phyloP scores from a whole-genome alignment of 371 early-diverging fungal species.

The Rhizopus stolonifer region DNA sequence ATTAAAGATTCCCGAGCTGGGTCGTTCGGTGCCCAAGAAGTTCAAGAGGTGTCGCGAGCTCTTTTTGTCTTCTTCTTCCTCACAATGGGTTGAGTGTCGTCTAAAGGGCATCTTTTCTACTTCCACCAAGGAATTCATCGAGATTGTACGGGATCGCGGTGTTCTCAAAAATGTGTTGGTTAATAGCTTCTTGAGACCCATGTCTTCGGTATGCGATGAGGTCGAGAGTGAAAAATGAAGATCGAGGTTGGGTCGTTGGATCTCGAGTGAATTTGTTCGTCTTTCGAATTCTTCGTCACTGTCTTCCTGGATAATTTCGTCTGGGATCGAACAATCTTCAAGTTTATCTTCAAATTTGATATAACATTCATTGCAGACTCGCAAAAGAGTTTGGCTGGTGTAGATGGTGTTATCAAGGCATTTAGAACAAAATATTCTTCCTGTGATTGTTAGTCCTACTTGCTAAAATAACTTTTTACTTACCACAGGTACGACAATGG shows the following conservation, averaged over 20 bases:
- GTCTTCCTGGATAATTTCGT: conserved; percentile 6
- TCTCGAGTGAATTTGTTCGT: conserved; percentile 18
- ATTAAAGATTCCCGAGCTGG: conserved; percentile 23
- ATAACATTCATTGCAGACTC: conserved; percentile 27
- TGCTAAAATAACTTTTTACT: background rate
- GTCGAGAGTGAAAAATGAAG: conserved; percentile 23
- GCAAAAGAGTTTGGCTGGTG: conserved; percentile 13
- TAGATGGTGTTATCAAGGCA: conserved; percentile 21
- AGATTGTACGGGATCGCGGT: conserved; percentile 60
- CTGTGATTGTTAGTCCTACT: background rate
- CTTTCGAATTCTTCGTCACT: conserved; percentile 27
- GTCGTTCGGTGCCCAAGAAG: conserved; percentile 30
- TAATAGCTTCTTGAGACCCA: conserved; percentile 33
- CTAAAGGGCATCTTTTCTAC: conserved; percentile 34
- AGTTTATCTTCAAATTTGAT: conserved; percentile 15
- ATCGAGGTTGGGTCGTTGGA: conserved; percentile 23
- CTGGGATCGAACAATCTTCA: conserved; percentile 19
- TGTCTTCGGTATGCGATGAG: conserved; percentile 22
- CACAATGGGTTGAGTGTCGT: conserved; percentile 45
- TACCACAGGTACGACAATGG: conserved; percentile 85
- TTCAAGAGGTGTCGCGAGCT: conserved; percentile 36
- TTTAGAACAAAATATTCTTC: conserved; percentile 28
- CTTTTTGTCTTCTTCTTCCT: conserved; percentile 61
- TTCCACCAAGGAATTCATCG: conserved; percentile 36
- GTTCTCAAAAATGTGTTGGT: conserved; percentile 32